A percentile compares a stretch with the other conserved stretches of the same genome.
phyloP scores from a whole-genome alignment of 495 filamentous ascomycete species.

The Xylaria intraflava region DNA sequence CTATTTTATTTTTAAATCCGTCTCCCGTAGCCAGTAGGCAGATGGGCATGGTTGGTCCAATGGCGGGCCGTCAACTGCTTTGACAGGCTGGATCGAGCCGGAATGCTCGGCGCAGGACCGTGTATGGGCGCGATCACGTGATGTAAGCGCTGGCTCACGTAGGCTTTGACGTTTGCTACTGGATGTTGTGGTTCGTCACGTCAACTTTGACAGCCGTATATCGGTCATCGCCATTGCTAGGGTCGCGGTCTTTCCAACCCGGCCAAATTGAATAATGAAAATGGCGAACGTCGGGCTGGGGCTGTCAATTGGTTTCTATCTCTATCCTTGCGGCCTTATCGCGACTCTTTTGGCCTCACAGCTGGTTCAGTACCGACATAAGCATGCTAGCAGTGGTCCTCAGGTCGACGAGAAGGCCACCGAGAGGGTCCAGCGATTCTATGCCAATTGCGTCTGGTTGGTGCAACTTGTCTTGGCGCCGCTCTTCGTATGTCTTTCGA shows the following conservation, averaged over 20 bases:
- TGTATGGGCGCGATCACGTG: too few species aligned
- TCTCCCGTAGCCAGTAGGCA: too few species aligned
- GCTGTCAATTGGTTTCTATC: conserved; percentile 26
- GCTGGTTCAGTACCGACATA: conserved; percentile 22
- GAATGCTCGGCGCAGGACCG: too few species aligned
- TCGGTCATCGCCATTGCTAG: not conserved
- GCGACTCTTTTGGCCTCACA: conserved; percentile 21
- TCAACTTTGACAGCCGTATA: not conserved
- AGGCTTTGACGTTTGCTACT: too few species aligned
- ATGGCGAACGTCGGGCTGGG: conserved; percentile 19
- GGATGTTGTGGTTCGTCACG: not conserved
- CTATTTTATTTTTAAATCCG: too few species aligned
- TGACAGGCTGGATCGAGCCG: too few species aligned
- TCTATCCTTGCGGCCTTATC: conserved; percentile 27
- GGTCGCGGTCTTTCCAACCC: not conserved
- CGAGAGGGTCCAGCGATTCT: conserved; percentile 19
- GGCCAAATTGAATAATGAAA: too few species aligned
- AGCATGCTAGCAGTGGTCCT: conserved; percentile 8
- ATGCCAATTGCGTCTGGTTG: conserved; percentile 22
- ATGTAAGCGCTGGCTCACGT: too few species aligned
- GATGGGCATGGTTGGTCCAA: too few species aligned
- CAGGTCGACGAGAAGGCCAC: conserved; percentile 17
- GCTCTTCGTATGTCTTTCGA: conserved; percentile 14
- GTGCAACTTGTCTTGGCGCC: conserved; percentile 19
- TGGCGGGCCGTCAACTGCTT: too few species aligned